A percentile compares a stretch with the other conserved stretches of the same genome.
phyloP scores from a whole-genome alignment of 805 yeast species.

The Saturnispora mendoncae region DNA sequence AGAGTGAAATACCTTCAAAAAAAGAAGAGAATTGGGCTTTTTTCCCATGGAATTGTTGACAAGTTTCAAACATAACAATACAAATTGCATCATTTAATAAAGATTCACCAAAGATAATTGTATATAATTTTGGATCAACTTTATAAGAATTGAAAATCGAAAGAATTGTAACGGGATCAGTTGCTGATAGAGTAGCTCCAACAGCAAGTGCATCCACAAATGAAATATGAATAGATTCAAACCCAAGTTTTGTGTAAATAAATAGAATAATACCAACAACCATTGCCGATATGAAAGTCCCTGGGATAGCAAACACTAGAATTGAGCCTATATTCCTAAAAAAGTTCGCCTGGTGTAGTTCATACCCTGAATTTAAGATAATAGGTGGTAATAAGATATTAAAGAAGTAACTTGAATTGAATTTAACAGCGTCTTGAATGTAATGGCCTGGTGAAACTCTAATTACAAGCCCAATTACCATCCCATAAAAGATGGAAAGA shows the following conservation, averaged over 20 bases:
- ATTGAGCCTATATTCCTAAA: constrained; percentile 88
- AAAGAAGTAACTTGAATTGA: constrained; percentile 90
- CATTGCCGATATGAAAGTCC: constrained; percentile 86
- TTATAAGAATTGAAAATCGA: constrained; percentile 96
- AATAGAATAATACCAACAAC: constrained; percentile 84
- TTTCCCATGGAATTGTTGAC: constrained; percentile 91
- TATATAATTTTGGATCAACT: constrained; percentile 95
- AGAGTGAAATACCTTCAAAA: constrained; percentile 89
- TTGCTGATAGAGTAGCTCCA: constrained; percentile 96
- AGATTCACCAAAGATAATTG: constrained; percentile 95
- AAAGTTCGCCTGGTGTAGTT: constrained; percentile 90
- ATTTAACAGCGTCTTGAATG: constrained; percentile 93
- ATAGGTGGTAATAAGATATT: constrained; percentile 93
- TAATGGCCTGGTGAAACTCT: constrained; percentile 92
- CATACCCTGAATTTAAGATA: constrained; percentile 92
- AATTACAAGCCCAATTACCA: constrained; percentile 88
- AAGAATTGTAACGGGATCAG: constrained; percentile 95
- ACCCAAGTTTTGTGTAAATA: constrained; percentile 84
- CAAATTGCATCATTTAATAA: constrained; percentile 94
- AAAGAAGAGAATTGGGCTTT: constrained; percentile 64
- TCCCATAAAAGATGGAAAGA: constrained; percentile 89
- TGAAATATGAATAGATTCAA: constrained; percentile 80
- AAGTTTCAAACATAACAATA: constrained; percentile 97
- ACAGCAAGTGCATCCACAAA: constrained; percentile 96
- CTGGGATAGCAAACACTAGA: constrained; percentile 90